Base-by-base conservation (phyloP, 2,329 filamentous ascomycete species). In the Chaetomiaceae sp. region DNA sequence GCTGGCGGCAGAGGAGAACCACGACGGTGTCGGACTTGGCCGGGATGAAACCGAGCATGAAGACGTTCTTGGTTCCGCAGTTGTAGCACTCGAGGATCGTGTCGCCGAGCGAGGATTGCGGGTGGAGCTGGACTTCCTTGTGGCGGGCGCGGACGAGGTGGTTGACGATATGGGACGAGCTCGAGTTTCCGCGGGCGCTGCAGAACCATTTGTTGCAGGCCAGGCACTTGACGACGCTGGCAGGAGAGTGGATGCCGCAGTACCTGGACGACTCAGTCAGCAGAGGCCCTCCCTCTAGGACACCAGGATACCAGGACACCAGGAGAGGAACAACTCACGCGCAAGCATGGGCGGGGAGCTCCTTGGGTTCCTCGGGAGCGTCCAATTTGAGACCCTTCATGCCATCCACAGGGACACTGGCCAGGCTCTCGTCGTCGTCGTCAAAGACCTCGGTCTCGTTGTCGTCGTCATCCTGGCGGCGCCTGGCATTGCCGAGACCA, bases 141-240 rank as follows among this genome's bases (percentile, higher is more conserved):
- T 99, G 93, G 57, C 93, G 87, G 58, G 95, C 92, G 64, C 95
- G 87, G 54, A 99, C 93, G 30, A 99, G 82, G 66, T 99, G 93
- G 69, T 97, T 97, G 72, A 99, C 89, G 62, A 99, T 97, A 67
- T 99, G 93, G 30, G 92, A 96, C 21, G 92, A 96, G 45, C 89
- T 95, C 16, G 91, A 91, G 70, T 96, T 99, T 60, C 93, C 92
- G 63, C 92, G 88, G 54, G 92, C 91, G 70, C 91, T 97, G 73
- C 93, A 99, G 69, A 99, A 99, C 93, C 93, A 99, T 68, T 97
- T 99, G 74, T 82, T 92, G 75, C 93, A 99, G 54, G 85, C 81
- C 55, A 99, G 78, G 66, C 93, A 99, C 73, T 96, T 97, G 62
- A 99, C 93, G 51, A 99, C 95, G 59, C 87, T 93, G 66, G 87